Evolutionary conservation across 768 basidiomycete genomes (phyloP), one percentile per base, ranked within the genome.

Genomic region (Pholiota microspora): DNA sequence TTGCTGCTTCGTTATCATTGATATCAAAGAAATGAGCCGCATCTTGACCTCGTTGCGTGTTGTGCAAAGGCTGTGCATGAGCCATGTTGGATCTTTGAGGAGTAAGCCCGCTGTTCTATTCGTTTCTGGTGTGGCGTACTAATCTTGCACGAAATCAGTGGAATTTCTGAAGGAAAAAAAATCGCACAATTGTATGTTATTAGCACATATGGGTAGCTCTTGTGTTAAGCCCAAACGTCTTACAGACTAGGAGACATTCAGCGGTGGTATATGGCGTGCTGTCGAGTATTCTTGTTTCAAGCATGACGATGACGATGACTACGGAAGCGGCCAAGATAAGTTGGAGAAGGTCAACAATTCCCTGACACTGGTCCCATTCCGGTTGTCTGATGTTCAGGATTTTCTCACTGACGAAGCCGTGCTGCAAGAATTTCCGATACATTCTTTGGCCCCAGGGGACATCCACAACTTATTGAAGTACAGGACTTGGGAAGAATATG

Each of bases 261-360:
- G 38, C 15, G 53, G 53, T n/a, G 59, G 59, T 3, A 56, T 60
- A 23, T 60, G 59, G 59, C 18, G 16, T 23, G 40, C 21, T 23
- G 7, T 42, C 16, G 23, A 49, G 10, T 49, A 35, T 54, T 46
- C n/a, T 27, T 51, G 8, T 15, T 18, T 32, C 9, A 28, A 27
- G 1, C 9, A 52, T 18, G 42, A 52, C 7, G 32, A 45, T 12
- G 16, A 48, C 23, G 45, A 53, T 13, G 45, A 24, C 25, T 45
- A 34, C 13, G 44, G n/a, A n/a, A n/a, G n/a, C 27, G 10, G 48
- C 2, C 16, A 45, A 8, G 8, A 29, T 15, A 9, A 27, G 9
- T 44, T 35, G 31, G 4, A 48, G 15, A 15, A 23, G 7, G 29
- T 24, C 9, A 38, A 25, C 18, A 21, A 23, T 7, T 25, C 27